Percentiles rank a stretch among this genome's conserved stretches.
Conservation (phyloP, 192 early-diverging fungal species). For the Tieghemiomyces parasiticus region DNA sequence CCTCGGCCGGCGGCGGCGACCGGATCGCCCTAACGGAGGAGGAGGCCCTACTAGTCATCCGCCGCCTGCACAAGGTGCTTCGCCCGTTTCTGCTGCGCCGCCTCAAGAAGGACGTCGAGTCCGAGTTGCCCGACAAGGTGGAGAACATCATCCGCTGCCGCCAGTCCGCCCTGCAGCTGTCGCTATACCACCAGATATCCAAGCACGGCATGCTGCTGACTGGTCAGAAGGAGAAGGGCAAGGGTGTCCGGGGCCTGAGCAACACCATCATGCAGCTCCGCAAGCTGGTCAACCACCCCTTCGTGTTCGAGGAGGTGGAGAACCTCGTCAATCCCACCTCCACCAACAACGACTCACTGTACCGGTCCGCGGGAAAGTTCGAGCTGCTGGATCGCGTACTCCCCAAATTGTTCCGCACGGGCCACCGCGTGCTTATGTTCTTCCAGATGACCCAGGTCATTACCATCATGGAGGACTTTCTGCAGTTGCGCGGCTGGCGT, state of each 20-base stretch:
- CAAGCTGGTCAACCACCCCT: conserved; percentile 98
- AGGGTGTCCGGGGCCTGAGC: conserved; percentile 55
- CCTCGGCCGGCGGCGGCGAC: conserved; percentile 62
- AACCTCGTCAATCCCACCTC: conserved; percentile 56
- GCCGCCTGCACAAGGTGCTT: conserved; percentile 91
- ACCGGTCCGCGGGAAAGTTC: conserved; percentile 85
- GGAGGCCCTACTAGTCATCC: conserved; percentile 91
- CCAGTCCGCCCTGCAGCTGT: conserved; percentile 73
- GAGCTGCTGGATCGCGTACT: conserved; percentile 91
- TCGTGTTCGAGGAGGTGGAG: conserved; percentile 90
- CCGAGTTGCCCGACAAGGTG: conserved; percentile 93
- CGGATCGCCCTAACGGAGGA: conserved; percentile 94
- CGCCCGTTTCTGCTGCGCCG: conserved; percentile 93
- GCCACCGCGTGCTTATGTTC: conserved; percentile 66
- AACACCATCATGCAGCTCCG: conserved; percentile 98
- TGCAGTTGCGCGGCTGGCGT: conserved; percentile 50
- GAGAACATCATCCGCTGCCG: conserved; percentile 87
- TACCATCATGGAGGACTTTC: conserved; percentile 94
- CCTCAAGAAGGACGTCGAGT: conserved; percentile 96
- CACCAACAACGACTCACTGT: conserved; percentile 60
- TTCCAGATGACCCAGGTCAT: conserved; percentile 86
- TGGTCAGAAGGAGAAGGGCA: conserved; percentile 36
- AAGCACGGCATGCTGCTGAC: conserved; percentile 56
- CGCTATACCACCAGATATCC: conserved; percentile 78
- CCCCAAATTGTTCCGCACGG: conserved; percentile 68